These are phyloP conservation scores for Pyrus hybrid DNA, from an alignment of 331 rosid genomes.

Conservation along the genomic window DNA sequence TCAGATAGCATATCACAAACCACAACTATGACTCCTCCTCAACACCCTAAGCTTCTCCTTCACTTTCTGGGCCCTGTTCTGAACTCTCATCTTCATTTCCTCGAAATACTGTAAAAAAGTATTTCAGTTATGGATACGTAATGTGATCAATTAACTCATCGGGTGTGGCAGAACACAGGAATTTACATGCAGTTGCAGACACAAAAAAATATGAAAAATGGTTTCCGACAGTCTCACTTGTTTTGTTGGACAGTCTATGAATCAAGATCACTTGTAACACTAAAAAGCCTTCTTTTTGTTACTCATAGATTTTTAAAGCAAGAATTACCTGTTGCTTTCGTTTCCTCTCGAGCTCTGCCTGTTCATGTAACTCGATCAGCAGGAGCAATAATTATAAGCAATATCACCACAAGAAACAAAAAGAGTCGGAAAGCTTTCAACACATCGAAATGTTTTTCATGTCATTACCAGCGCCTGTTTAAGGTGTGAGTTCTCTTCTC, in stretches of 20 bases:
- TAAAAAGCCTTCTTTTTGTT: no score
- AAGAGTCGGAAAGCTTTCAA: not conserved
- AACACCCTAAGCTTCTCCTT: conserved; percentile 44
- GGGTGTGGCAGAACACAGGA: no score
- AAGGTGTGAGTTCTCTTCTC: conserved; percentile 62
- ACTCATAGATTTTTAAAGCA: no score
- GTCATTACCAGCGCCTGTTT: conserved; percentile 67
- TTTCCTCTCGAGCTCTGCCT: conserved; percentile 63
- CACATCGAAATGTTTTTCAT: not conserved
- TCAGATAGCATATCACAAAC: conserved; percentile 3
- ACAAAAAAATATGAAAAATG: no score
- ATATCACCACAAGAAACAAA: not conserved
- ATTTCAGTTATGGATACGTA: not conserved
- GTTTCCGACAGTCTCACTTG: no score
- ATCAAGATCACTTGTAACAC: no score
- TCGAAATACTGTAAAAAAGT: conserved; percentile 38
- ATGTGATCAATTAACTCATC: not conserved
- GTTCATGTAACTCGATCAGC: not conserved
- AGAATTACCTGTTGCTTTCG: conserved; percentile 61
- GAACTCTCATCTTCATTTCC: conserved; percentile 41
- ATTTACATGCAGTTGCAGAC: no score
- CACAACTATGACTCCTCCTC: conserved; percentile 57
- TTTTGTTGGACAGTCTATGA: no score
- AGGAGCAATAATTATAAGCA: not conserved
- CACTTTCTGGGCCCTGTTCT: conserved; percentile 49